Evolutionary conservation across 441 rosid genomes (phyloP).

Genomic region (Euphorbia celastroides): DNA sequence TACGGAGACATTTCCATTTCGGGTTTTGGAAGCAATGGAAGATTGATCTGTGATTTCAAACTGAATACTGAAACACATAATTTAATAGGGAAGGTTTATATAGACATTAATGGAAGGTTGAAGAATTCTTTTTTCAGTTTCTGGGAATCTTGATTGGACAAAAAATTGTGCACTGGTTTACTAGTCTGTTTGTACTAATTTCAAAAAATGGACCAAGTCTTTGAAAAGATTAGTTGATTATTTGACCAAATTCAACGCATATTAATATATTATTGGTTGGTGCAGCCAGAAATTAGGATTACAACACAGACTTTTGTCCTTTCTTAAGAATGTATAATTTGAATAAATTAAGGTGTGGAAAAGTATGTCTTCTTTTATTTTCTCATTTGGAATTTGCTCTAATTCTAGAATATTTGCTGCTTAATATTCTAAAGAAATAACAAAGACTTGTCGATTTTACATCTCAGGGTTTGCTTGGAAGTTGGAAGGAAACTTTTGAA

Average conservation of each 20-base stretch:
- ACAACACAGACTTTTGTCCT: neutral
- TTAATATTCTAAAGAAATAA: neutral
- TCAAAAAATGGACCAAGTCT: neutral
- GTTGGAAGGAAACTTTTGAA: neutral
- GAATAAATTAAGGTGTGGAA: neutral
- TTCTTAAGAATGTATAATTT: neutral
- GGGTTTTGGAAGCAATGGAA: neutral
- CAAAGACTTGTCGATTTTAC: neutral
- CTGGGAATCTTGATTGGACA: neutral
- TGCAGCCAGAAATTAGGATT: no score
- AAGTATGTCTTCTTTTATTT: no score
- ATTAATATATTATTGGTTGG: no score
- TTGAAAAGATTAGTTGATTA: neutral
- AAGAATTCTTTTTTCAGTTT: neutral
- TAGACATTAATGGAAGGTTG: neutral
- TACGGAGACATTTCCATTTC: slow-evolving; percentile 34
- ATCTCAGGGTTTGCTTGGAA: neutral
- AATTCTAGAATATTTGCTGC: neutral
- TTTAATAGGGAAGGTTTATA: neutral
- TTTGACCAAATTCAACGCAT: neutral
- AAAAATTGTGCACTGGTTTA: neutral
- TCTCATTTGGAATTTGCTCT: neutral
- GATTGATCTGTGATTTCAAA: neutral
- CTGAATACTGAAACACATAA: neutral
- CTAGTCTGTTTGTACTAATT: no score